Percentiles rank a stretch among this genome's conserved stretches.
These are phyloP conservation scores for Didymella glomerata DNA, from an alignment of 2,329 filamentous ascomycete genomes.

Conservation along the genomic window DNA sequence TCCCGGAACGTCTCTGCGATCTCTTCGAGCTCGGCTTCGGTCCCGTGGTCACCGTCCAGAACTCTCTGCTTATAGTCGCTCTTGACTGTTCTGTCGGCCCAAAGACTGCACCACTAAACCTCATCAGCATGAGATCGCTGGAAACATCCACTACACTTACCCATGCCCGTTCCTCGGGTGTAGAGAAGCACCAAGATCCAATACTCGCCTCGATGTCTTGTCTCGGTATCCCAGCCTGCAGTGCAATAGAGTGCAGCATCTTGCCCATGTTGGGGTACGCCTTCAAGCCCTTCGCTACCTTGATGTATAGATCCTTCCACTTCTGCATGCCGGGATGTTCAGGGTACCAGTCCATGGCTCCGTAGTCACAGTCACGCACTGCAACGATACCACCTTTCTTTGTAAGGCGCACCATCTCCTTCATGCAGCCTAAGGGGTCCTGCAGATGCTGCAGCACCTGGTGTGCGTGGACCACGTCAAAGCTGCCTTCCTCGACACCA, in stretches of 20 bases:
- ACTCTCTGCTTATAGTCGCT: conserved; percentile 50
- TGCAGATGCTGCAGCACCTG: conserved; percentile 66
- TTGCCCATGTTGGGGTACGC: conserved; percentile 49
- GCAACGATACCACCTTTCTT: conserved; percentile 64
- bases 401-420: conserved; percentile 63
- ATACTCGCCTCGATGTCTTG: conserved; percentile 51
- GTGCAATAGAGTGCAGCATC: conserved; percentile 47
- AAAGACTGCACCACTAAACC: conserved; percentile 50
- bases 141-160: too few relatives aligned
- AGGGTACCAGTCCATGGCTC: conserved; percentile 52
- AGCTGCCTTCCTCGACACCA: conserved; percentile 50
- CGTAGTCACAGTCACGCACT: conserved; percentile 48
- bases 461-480: conserved; percentile 68
- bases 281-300: conserved; percentile 42
- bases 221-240: conserved; percentile 52
- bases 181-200: conserved; percentile 55
- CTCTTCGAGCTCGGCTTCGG: conserved; percentile 50
- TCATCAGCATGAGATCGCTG: too few relatives aligned
- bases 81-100: conserved; percentile 49
- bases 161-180: conserved; percentile 48
- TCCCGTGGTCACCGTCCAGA: conserved; percentile 50
- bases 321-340: conserved; percentile 45
- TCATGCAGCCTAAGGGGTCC: conserved; percentile 60
- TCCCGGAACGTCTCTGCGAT: conserved; percentile 52
- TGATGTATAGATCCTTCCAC: conserved; percentile 48